phyloP scores from a whole-genome alignment of 2,329 filamentous ascomycete species.

The Decorospora gaudefroyi region DNA sequence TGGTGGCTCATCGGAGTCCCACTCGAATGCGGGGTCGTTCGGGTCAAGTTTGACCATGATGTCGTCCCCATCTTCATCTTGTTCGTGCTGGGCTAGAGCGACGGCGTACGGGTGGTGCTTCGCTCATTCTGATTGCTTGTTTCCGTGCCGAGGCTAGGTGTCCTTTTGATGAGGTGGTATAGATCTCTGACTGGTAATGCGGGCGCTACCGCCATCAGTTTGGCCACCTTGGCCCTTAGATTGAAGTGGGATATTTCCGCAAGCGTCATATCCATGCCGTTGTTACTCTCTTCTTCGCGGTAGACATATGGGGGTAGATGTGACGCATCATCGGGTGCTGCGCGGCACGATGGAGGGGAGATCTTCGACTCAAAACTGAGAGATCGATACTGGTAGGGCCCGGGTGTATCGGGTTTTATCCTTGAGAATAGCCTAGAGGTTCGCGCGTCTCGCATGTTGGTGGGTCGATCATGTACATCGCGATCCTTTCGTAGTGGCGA shows the following conservation, averaged over 20 bases:
- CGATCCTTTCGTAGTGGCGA: too few relatives aligned
- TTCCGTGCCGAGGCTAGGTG: constrained; percentile 7
- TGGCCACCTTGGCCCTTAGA: constrained; percentile 20
- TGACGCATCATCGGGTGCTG: too few relatives aligned
- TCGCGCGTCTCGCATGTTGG: constrained; percentile 1
- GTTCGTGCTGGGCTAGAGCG: background rate
- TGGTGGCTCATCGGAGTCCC: constrained; percentile 15
- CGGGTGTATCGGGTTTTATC: background rate
- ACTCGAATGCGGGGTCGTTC: constrained; percentile 17
- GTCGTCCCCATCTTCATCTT: constrained; percentile 5
- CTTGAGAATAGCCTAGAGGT: background rate
- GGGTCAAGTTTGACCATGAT: constrained; percentile 25
- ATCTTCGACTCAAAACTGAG: background rate
- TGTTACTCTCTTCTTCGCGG: background rate
- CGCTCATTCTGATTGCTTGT: constrained; percentile 6
- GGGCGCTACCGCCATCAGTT: constrained; percentile 27
- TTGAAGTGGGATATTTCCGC: constrained; percentile 21
- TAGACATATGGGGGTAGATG: too few relatives aligned
- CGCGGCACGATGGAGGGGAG: too few relatives aligned
- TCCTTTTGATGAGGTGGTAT: constrained; percentile 21
- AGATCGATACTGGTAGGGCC: background rate
- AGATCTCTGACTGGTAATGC: constrained; percentile 20
- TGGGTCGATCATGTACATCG: too few relatives aligned
- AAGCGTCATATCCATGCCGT: constrained; percentile 8
- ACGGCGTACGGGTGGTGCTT: background rate